These are phyloP conservation scores for Fusarium praegraminearum DNA, from an alignment of 2,329 filamentous ascomycete species.

Conservation along the genomic window DNA sequence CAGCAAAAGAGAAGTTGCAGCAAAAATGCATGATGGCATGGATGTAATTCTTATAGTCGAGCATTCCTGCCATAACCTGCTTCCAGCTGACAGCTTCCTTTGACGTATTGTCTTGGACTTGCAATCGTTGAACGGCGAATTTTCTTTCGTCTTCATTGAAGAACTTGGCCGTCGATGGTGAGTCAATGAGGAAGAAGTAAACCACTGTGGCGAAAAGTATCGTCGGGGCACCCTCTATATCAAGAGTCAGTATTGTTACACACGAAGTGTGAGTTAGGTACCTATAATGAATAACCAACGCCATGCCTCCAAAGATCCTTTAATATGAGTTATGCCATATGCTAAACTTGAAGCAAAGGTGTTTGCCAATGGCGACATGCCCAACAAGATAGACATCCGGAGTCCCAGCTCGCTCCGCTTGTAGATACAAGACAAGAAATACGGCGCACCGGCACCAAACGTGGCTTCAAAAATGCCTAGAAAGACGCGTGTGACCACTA, in stretches of 20 bases:
- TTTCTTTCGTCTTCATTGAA: constrained; percentile 17
- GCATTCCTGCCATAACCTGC: constrained; percentile 13
- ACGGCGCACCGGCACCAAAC: constrained; percentile 36
- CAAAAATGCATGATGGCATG: constrained; percentile 40
- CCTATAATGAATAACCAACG: constrained; percentile 11
- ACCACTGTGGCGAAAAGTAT: constrained; percentile 17
- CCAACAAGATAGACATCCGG: constrained; percentile 12
- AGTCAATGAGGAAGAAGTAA: constrained; percentile 38
- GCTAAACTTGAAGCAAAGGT: constrained; percentile 30
- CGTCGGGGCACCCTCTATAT: constrained; percentile 20
- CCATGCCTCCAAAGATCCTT: constrained; percentile 25
- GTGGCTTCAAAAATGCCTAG: constrained; percentile 37
- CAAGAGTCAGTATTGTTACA: accelerated
- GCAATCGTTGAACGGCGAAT: constrained; percentile 3
- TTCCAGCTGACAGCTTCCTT: constrained; percentile 27
- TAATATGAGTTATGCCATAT: constrained; percentile 31
- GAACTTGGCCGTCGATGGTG: constrained; percentile 24
- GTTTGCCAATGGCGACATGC: constrained; percentile 36
- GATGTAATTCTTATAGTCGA: constrained; percentile 36
- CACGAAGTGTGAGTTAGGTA: accelerated
- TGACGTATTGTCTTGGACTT: background rate
- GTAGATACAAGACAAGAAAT: constrained; percentile 34
- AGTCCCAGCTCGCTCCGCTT: constrained; percentile 29
- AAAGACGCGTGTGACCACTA: constrained; percentile 20
- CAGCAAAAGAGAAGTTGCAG: constrained; percentile 39